Base-by-base conservation (phyloP, 345 rosid genomes). In the Isatis tinctoria region DNA sequence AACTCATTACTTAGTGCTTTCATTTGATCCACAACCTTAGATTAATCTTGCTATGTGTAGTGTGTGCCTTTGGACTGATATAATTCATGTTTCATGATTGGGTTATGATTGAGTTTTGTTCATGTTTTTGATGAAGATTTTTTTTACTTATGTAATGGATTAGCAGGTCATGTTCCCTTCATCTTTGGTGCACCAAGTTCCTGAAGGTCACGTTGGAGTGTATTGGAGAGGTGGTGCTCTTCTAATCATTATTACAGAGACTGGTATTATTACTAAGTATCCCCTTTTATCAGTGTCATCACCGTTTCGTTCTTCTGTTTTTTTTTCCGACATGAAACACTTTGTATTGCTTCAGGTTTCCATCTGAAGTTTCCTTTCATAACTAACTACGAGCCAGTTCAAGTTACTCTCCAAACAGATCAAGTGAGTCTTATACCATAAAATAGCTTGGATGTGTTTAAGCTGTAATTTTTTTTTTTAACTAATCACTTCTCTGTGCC, bases 181-280 rank as follows among this genome's bases (percentile, higher is more conserved):
- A n/a, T n/a, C n/a, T n/a, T n/a, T n/a, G n/a, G n/a, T n/a, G n/a
- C n/a, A n/a, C n/a, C n/a, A n/a, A n/a, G n/a, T n/a, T n/a, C n/a
- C n/a, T n/a, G n/a, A n/a, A n/a, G n/a, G n/a, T n/a, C n/a, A n/a
- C n/a, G n/a, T n/a, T n/a, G n/a, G n/a, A n/a, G n/a, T n/a, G n/a
- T n/a, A n/a, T n/a, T n/a, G n/a, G n/a, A n/a, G n/a, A 82, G 97
- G 96, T 40, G 98, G 96, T 77, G 98, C 96, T 27, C 94, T 93
- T 69, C 77, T 89, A 16, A 65, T 86, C 17, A 81, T 78, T 1
- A 80, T 93, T 65, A 78, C 94, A 12, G 83, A 76, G 78, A n/a
- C 98, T 64, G 96, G 98, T 87, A 44, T 37, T 69, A 3, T 18
- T 68, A 33, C 22, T 45, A 5, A n/a, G 2, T 5, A 30, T 22